phyloP scores from a whole-genome alignment of 257 asterid genomes.

The Plantago elongata region DNA sequence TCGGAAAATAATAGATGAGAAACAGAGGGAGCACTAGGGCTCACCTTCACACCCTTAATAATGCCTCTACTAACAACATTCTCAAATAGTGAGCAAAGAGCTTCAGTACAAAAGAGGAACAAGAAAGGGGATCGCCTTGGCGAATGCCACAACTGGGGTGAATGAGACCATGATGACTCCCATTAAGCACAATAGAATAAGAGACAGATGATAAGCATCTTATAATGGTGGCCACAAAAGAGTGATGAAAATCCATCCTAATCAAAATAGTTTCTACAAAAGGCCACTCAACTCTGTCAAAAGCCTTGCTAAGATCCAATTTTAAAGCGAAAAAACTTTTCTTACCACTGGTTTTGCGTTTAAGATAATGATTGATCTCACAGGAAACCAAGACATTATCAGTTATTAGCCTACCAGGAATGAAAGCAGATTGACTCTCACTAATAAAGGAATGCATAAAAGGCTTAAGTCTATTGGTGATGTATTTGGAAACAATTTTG shows the following conservation, averaged over 20 bases:
- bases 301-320: no score
- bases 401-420: no score
- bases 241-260: no score
- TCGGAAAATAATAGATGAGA: not conserved
- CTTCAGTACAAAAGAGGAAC: conserved; percentile 1
- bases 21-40: not conserved
- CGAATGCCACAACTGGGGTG: not conserved
- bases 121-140: conserved; percentile 2
- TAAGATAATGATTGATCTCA: no score
- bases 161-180: not conserved
- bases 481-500: not conserved
- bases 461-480: not conserved
- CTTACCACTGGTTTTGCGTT: no score
- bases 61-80: not conserved
- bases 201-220: no score
- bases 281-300: no score
- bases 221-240: no score
- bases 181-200: not conserved
- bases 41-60: not conserved
- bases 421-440: not conserved
- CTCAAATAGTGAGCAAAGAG: not conserved
- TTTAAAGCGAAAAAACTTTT: no score
- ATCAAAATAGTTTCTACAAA: no score
- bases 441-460: not conserved
- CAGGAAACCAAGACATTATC: no score